These are phyloP conservation scores for Ichthyophthirius multifiliis DNA, from an alignment of 169 alveolate species.

Conservation along the genomic window DNA sequence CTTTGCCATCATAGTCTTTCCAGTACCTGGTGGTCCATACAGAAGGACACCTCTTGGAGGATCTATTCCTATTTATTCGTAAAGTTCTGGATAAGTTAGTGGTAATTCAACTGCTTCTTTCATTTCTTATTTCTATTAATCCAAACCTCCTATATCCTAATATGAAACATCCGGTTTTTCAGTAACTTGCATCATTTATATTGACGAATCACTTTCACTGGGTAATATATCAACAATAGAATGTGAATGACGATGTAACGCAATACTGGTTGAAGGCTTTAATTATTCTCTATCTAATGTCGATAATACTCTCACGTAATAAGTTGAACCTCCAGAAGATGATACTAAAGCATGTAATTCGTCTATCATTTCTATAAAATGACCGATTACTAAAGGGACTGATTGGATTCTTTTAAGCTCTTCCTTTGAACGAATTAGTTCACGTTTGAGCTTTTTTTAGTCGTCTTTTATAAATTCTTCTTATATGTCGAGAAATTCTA, in stretches of 20 bases:
- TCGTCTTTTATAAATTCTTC: conserved; percentile 98
- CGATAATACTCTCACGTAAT: conserved; percentile 96
- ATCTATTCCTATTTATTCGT: conserved; percentile 97
- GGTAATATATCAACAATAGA: conserved; percentile 98
- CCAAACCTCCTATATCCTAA: conserved; percentile 98
- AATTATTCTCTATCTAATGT: conserved; percentile 98
- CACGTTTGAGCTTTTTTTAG: conserved; percentile 96
- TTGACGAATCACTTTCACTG: conserved; percentile 98
- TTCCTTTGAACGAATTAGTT: conserved; percentile 94
- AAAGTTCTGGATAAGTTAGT: conserved; percentile 96
- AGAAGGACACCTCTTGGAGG: conserved; percentile 98
- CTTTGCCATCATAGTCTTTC: conserved; percentile 99
- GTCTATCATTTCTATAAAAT: conserved; percentile 97
- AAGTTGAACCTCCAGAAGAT: conserved; percentile 96
- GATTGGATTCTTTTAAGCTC: conserved; percentile 97
- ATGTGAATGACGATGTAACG: conserved; percentile 99
- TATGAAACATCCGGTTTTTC: conserved; percentile 99
- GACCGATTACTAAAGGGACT: conserved; percentile 98
- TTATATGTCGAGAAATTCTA: conserved; percentile 87
- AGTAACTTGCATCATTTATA: conserved; percentile 94
- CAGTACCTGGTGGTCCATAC: conserved; percentile 99
- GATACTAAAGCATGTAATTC: conserved; percentile 96
- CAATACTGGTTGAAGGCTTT: conserved; percentile 97
- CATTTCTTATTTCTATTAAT: conserved; percentile 97
- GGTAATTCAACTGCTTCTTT: conserved; percentile 99